phyloP scores from a whole-genome alignment of 805 yeast genomes.

The Yarrowia hollandica region DNA sequence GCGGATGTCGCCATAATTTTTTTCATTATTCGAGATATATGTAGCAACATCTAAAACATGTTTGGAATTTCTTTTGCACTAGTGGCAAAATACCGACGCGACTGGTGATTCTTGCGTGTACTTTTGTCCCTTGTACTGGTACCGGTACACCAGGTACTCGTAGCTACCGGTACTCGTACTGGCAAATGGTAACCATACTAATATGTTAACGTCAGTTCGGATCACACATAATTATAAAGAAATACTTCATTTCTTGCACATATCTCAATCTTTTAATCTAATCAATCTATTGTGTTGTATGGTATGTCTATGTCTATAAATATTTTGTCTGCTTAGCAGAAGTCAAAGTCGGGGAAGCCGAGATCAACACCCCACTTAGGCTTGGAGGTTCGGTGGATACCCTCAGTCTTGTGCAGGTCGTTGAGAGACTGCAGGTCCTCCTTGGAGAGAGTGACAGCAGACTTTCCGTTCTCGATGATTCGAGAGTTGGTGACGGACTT shows the following conservation, averaged over 20 bases:
- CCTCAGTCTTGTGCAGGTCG: slow-evolving; percentile 38
- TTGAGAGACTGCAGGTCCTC: slow-evolving; percentile 47
- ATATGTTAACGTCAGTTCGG: too few relatives aligned
- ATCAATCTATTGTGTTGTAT: not conserved
- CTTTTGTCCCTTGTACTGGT: too few relatives aligned
- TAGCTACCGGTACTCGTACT: too few relatives aligned
- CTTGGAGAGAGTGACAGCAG: slow-evolving; percentile 45
- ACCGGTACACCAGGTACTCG: too few relatives aligned
- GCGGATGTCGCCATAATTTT: not conserved
- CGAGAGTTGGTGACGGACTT: slow-evolving; percentile 41
- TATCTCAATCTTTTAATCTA: not conserved
- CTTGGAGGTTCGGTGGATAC: slow-evolving; percentile 35
- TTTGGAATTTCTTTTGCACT: too few relatives aligned
- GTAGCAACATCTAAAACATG: too few relatives aligned
- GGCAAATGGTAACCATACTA: too few relatives aligned
- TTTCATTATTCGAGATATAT: too few relatives aligned
- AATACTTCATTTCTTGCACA: too few relatives aligned
- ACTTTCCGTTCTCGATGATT: slow-evolving; percentile 47
- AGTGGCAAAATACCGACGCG: too few relatives aligned
- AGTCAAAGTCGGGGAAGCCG: slow-evolving; percentile 34
- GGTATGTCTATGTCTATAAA: slow-evolving; percentile 14
- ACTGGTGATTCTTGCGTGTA: too few relatives aligned
- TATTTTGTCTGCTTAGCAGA: not conserved
- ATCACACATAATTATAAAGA: too few relatives aligned
- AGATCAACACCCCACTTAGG: slow-evolving; percentile 40